phyloP scores from a whole-genome alignment of 495 filamentous ascomycete species.

The Penicillium goetzii region DNA sequence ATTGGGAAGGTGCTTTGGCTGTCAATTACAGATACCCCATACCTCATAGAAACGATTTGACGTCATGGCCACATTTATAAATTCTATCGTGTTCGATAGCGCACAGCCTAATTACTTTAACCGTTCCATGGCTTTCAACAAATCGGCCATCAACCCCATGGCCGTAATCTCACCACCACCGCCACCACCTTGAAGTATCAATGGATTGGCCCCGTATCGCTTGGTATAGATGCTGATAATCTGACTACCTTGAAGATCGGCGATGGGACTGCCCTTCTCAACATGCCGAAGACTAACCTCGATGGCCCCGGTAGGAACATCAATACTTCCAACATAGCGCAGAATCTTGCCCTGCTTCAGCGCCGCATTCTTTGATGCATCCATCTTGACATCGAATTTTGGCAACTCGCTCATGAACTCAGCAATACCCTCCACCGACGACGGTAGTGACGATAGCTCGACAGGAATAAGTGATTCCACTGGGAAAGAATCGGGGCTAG shows the following conservation, averaged over 20 bases:
- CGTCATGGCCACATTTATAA: background rate
- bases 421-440: constrained; percentile 55
- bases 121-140: constrained; percentile 50
- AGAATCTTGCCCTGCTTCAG: constrained; percentile 81
- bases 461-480: constrained; percentile 85
- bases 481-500: constrained; percentile 76
- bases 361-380: constrained; percentile 70
- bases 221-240: constrained; percentile 96
- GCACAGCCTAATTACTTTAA: background rate
- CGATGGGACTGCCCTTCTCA: constrained; percentile 77
- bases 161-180: constrained; percentile 93
- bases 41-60: background rate
- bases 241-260: constrained; percentile 89
- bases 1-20: background rate
- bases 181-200: constrained; percentile 90
- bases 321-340: constrained; percentile 84
- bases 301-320: constrained; percentile 69
- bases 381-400: constrained; percentile 79
- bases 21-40: background rate
- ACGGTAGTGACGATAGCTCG: constrained; percentile 68
- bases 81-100: background rate
- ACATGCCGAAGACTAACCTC: constrained; percentile 86
- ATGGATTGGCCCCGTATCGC: constrained; percentile 79
- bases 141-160: constrained; percentile 86
- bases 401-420: constrained; percentile 76